Conservation (phyloP, 2,329 filamentous ascomycete species). For the Pseudogymnoascus sp. region DNA sequence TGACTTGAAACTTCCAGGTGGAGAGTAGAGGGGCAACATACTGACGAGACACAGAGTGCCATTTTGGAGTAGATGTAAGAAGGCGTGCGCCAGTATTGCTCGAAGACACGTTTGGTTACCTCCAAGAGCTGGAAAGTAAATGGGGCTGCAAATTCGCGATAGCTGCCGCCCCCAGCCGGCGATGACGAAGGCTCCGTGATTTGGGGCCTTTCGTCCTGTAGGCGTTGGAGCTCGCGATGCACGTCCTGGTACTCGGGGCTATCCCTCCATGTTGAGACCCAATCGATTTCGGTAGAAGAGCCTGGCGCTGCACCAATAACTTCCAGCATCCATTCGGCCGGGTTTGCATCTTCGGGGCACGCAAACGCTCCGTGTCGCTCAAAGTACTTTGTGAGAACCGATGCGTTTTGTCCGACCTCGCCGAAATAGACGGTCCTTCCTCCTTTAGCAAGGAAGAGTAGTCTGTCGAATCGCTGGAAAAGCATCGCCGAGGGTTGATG, state of each 20-base stretch:
- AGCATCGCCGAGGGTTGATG: constrained; percentile 47
- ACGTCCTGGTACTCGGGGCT: constrained; percentile 51
- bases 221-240: constrained; percentile 52
- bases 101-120: constrained; percentile 54
- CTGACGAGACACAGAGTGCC: constrained; percentile 48
- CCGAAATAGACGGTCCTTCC: constrained; percentile 64
- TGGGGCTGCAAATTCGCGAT: constrained; percentile 63
- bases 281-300: constrained; percentile 43
- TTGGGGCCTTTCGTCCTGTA: constrained; percentile 38
- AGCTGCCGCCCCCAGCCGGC: constrained; percentile 37
- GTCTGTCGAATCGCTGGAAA: constrained; percentile 48
- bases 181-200: constrained; percentile 42
- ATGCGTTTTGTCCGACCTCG: constrained; percentile 51
- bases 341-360: constrained; percentile 43
- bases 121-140: constrained; percentile 55
- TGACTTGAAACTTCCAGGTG: not conserved
- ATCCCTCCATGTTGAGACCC: constrained; percentile 63
- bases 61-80: constrained; percentile 42
- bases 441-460: constrained; percentile 55
- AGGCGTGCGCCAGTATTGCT: constrained; percentile 53
- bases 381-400: constrained; percentile 43
- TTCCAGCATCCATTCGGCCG: constrained; percentile 34
- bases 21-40: not conserved
- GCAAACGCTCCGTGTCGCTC: constrained; percentile 44
- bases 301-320: constrained; percentile 35